Evolutionary conservation across 352 stramenopile genomes (phyloP).

Genomic region (Pythium oligandrum): DNA sequence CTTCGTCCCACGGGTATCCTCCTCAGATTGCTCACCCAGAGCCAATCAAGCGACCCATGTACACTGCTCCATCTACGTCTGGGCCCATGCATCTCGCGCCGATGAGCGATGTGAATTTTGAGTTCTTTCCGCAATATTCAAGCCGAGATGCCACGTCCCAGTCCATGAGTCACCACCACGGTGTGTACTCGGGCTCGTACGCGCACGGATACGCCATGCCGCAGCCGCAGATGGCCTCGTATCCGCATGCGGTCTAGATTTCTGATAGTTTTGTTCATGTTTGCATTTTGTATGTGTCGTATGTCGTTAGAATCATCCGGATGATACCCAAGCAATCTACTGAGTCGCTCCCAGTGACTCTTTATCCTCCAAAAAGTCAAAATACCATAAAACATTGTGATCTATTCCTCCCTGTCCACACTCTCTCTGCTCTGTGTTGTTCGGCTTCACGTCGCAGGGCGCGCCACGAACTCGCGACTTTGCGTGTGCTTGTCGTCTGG

Average conservation of each 20-base stretch:
- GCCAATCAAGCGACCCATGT: constrained; percentile 1
- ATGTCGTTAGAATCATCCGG: no score
- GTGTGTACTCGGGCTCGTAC: constrained; percentile 1
- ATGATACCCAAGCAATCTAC: no score
- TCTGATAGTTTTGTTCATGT: no score
- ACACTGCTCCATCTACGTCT: constrained; percentile 1
- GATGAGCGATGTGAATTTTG: constrained; percentile 20
- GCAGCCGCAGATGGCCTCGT: background rate
- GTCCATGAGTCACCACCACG: constrained; percentile 2
- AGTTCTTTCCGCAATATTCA: constrained; percentile 16
- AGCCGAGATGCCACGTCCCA: constrained; percentile 1
- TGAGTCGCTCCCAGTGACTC: no score
- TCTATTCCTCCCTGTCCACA: no score
- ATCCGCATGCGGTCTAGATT: no score
- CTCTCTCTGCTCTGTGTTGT: no score
- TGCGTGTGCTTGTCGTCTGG: constrained; percentile 80
- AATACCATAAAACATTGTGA: no score
- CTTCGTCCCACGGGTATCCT: background rate
- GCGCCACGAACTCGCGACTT: constrained; percentile 73
- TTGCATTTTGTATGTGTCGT: no score
- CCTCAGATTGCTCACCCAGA: constrained; percentile 1
- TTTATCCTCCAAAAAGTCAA: no score
- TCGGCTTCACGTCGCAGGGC: constrained; percentile 13
- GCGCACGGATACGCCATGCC: constrained; percentile 1
- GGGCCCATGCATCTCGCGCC: background rate